phyloP scores from a whole-genome alignment of 805 yeast species.

The Sugiyamaella boreocaroliniensis region DNA sequence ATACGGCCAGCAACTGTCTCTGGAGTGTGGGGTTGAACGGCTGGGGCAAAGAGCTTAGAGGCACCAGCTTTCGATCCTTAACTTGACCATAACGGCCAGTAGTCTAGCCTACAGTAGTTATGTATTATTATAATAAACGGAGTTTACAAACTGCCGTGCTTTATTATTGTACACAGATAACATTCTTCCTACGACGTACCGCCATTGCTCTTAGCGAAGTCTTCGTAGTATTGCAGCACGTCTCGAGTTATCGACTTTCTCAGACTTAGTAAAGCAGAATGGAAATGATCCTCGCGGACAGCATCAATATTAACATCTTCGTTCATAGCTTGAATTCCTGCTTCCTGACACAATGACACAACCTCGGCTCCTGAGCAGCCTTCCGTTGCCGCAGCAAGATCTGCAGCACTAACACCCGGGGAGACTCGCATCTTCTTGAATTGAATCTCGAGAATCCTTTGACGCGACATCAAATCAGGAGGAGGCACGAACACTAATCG shows the following conservation, averaged over 20 bases:
- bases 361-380: slow-evolving; percentile 98
- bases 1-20: too few relatives aligned
- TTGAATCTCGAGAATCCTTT: slow-evolving; percentile 67
- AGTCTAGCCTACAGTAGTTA: too few relatives aligned
- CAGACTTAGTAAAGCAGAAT: slow-evolving; percentile 58
- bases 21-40: too few relatives aligned
- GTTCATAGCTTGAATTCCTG: slow-evolving; percentile 91
- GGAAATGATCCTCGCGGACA: slow-evolving; percentile 65
- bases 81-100: too few relatives aligned
- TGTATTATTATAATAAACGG: too few relatives aligned
- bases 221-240: too few relatives aligned
- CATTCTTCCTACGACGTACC: too few relatives aligned
- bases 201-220: too few relatives aligned
- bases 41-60: too few relatives aligned
- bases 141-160: too few relatives aligned
- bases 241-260: slow-evolving; percentile 53
- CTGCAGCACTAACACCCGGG: slow-evolving; percentile 42
- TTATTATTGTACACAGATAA: too few relatives aligned
- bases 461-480: slow-evolving; percentile 75
- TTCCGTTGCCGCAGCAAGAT: slow-evolving; percentile 58
- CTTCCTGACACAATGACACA: slow-evolving; percentile 86
- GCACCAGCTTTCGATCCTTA: too few relatives aligned
- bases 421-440: slow-evolving; percentile 57
- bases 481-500: slow-evolving; percentile 90
- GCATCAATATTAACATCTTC: slow-evolving; percentile 45